Conservation (phyloP, 2,329 filamentous ascomycete genomes). For the Aspergillus thermomutatus region DNA sequence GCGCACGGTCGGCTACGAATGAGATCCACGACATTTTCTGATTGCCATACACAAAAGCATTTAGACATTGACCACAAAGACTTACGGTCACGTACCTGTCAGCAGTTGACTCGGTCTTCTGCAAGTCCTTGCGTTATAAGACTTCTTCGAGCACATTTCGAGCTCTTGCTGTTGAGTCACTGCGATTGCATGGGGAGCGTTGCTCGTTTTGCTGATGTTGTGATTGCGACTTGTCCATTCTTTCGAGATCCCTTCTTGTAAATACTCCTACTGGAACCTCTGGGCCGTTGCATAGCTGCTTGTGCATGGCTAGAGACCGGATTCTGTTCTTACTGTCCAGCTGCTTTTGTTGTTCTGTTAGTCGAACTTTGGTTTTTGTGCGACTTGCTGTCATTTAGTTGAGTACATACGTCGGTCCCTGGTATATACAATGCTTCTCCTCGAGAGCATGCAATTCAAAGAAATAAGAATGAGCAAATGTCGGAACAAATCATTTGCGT, state of each 20-base stretch:
- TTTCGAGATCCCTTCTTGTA: constrained; percentile 7
- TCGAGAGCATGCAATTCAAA: neutral
- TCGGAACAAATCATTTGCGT: neutral
- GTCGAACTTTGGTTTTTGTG: neutral
- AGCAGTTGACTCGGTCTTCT: neutral
- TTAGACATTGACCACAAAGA: neutral
- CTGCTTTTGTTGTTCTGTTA: neutral
- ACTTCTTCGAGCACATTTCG: constrained; percentile 3
- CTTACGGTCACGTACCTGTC: neutral
- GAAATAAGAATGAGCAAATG: neutral
- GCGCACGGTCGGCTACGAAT: neutral
- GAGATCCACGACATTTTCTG: neutral
- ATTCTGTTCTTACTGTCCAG: neutral
- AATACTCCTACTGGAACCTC: constrained; percentile 8
- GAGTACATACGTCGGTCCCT: neutral
- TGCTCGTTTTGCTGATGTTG: neutral
- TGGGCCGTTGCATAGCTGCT: neutral
- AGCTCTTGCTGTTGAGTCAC: neutral
- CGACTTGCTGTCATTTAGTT: neutral
- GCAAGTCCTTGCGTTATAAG: constrained; percentile 8
- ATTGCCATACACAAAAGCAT: constrained; percentile 1
- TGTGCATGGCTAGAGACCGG: neutral
- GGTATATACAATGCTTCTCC: neutral
- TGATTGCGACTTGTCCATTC: neutral
- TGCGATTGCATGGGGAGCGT: constrained; percentile 20